phyloP scores from a whole-genome alignment of 2,329 filamentous ascomycete species.

The Capronia coronata region DNA sequence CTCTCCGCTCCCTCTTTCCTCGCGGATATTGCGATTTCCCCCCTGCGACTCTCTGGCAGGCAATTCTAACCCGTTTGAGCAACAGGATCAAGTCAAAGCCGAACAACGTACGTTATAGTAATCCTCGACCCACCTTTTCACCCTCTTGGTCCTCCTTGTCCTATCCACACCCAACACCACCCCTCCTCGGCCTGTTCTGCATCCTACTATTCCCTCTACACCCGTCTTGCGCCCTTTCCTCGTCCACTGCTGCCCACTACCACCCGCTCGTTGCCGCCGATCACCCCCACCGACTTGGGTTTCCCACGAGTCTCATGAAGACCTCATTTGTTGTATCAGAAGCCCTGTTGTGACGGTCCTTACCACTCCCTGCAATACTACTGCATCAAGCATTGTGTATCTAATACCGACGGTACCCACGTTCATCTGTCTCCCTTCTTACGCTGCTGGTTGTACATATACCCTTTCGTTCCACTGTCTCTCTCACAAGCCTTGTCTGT shows the following conservation, averaged over 20 bases:
- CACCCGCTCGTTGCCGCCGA: constrained; percentile 10
- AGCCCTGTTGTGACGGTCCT: constrained; percentile 5
- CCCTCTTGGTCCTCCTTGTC: neutral
- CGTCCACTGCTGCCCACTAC: constrained; percentile 8
- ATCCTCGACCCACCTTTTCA: constrained; percentile 22
- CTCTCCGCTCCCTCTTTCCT: neutral
- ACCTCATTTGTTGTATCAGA: constrained; percentile 12
- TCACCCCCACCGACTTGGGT: constrained; percentile 1
- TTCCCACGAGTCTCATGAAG: neutral
- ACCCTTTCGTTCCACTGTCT: constrained; percentile 12
- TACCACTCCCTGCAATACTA: constrained; percentile 7
- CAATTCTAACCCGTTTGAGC: constrained; percentile 22
- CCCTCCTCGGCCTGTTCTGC: neutral
- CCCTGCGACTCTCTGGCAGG: no score
- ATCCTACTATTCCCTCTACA: constrained; percentile 5
- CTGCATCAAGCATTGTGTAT: constrained; percentile 13
- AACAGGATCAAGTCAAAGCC: constrained; percentile 25
- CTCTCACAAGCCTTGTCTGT: constrained; percentile 17
- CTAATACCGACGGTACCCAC: constrained; percentile 13
- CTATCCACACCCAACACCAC: neutral
- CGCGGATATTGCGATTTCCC: no score
- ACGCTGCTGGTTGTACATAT: constrained; percentile 21
- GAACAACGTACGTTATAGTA: constrained; percentile 26
- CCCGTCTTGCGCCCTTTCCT: constrained; percentile 6
- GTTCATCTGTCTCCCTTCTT: constrained; percentile 4